These are phyloP conservation scores for Lachancea thermotolerans DNA, from an alignment of 805 yeast species.

Conservation along the genomic window DNA sequence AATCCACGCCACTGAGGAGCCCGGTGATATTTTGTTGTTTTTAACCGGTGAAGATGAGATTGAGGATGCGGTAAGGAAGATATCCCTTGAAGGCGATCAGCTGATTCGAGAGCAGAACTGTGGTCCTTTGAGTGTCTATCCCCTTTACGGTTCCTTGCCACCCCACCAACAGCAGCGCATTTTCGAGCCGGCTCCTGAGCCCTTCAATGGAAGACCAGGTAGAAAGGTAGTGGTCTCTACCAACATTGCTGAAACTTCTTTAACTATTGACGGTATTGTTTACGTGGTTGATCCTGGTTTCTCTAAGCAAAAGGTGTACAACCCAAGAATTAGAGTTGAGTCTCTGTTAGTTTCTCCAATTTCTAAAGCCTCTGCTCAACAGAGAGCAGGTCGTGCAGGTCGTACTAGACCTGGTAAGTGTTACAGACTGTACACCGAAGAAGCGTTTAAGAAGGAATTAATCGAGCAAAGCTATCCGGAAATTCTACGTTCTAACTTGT, in stretches of 20 bases:
- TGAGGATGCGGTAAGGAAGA: constrained; percentile 91
- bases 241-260: constrained; percentile 95
- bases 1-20: constrained; percentile 93
- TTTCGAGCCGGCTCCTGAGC: constrained; percentile 80
- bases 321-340: constrained; percentile 93
- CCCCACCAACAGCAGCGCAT: constrained; percentile 93
- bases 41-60: constrained; percentile 97
- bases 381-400: constrained; percentile 99
- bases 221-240: constrained; percentile 89
- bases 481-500: constrained; percentile 81
- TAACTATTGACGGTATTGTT: constrained; percentile 95
- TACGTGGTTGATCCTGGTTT: constrained; percentile 98
- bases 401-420: constrained; percentile 98
- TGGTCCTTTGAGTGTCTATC: constrained; percentile 87
- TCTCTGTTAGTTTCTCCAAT: constrained; percentile 91
- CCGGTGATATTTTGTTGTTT: constrained; percentile 82
- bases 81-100: constrained; percentile 82
- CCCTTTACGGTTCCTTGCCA: constrained; percentile 92
- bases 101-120: constrained; percentile 80
- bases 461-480: constrained; percentile 96
- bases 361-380: constrained; percentile 96
- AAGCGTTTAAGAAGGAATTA: constrained; percentile 88
- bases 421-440: constrained; percentile 93
- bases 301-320: constrained; percentile 92
- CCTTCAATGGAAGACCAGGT: constrained; percentile 82